Conservation (phyloP, 2,329 filamentous ascomycete species). For the Emmonsia crescens region DNA sequence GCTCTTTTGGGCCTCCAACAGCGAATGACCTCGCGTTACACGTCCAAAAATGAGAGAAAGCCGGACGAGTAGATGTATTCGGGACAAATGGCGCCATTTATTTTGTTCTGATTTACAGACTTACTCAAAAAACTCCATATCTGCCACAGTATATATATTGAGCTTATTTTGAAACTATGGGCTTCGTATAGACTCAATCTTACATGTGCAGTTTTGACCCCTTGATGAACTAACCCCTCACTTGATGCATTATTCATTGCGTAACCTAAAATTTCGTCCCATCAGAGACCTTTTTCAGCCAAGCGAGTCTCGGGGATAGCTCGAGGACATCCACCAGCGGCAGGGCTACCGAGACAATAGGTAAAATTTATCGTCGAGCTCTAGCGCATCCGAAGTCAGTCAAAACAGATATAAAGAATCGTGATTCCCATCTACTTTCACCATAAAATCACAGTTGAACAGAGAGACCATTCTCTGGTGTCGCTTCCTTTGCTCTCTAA, state of each 20-base stretch:
- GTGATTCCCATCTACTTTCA: neutral
- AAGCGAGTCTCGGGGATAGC: neutral
- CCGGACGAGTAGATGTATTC: neutral
- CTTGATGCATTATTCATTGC: neutral
- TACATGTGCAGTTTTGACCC: neutral
- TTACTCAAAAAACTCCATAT: neutral
- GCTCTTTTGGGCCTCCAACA: neutral
- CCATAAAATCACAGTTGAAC: neutral
- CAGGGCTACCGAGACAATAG: neutral
- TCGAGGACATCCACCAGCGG: neutral
- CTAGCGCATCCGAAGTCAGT: neutral
- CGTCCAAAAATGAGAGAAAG: neutral
- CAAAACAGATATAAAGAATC: neutral
- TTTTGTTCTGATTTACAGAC: neutral
- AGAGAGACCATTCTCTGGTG: neutral
- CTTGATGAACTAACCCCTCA: neutral
- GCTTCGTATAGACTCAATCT: neutral
- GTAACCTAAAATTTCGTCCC: neutral
- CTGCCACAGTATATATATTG: neutral
- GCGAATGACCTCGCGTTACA: neutral
- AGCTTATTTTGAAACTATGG: neutral
- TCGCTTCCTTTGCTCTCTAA: neutral
- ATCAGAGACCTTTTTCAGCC: neutral
- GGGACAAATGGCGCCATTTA: neutral
- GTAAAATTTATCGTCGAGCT: neutral